Evolutionary conservation across 2,329 filamentous ascomycete genomes (phyloP).

Genomic region (Xylariaceae sp.): DNA sequence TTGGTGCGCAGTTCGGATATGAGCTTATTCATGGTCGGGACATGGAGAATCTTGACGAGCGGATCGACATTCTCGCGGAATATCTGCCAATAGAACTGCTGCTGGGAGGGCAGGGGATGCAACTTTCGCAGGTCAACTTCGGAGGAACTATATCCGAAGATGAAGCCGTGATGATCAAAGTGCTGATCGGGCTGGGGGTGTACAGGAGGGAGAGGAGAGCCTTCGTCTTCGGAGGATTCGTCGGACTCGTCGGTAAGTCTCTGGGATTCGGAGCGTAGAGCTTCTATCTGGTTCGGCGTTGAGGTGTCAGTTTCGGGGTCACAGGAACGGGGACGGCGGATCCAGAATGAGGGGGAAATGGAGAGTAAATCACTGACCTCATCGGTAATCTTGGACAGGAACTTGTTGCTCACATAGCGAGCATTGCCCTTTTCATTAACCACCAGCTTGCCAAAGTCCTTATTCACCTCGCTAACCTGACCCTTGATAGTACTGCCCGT

Average conservation of each 20-base stretch:
- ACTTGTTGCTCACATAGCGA: constrained; percentile 71
- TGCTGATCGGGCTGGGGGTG: constrained; percentile 30
- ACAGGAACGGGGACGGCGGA: constrained; percentile 8
- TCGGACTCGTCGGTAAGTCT: constrained; percentile 50
- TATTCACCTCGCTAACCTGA: constrained; percentile 39
- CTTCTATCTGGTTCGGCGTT: constrained; percentile 23
- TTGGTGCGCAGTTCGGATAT: constrained; percentile 59
- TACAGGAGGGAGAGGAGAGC: constrained; percentile 42
- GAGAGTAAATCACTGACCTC: constrained; percentile 47
- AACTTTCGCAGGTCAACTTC: constrained; percentile 61
- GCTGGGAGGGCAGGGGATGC: constrained; percentile 63
- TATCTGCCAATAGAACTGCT: constrained; percentile 64
- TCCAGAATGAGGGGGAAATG: background rate
- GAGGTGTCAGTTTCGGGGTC: no score
- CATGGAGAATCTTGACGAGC: constrained; percentile 66
- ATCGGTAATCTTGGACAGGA: constrained; percentile 72
- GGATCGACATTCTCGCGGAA: constrained; percentile 73
- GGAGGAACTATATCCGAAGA: constrained; percentile 69
- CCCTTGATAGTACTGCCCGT: constrained; percentile 29
- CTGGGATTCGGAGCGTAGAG: constrained; percentile 48
- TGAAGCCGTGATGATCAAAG: constrained; percentile 64
- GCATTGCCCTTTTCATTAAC: constrained; percentile 65
- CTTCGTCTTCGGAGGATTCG: constrained; percentile 59
- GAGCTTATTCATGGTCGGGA: constrained; percentile 60
- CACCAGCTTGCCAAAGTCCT: constrained; percentile 64